Evolutionary conservation across 176 grass and related monocot species (phyloP).

Genomic region (Triticum monococcum): DNA sequence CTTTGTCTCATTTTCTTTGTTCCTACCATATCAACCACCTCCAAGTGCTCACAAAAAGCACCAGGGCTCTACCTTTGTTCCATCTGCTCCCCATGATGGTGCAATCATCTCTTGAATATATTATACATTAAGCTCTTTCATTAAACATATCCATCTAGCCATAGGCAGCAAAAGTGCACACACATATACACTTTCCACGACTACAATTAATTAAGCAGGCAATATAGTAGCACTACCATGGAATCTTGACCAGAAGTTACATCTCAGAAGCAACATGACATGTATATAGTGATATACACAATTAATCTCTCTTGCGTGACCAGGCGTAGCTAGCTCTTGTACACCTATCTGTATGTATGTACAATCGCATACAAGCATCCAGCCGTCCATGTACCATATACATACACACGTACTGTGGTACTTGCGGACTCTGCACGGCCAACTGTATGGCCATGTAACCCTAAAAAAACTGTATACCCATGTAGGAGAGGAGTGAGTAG

Average conservation of each 20-base stretch:
- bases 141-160: constrained; percentile 33
- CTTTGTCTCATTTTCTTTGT: constrained; percentile 59
- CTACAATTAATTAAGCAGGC: constrained; percentile 19
- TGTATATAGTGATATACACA: neutral
- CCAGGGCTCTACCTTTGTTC: constrained; percentile 77
- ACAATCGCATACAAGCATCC: neutral
- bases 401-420: neutral
- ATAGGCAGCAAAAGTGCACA: constrained; percentile 40
- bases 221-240: constrained; percentile 13
- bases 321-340: neutral
- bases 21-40: constrained; percentile 59
- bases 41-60: constrained; percentile 88
- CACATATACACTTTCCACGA: constrained; percentile 27
- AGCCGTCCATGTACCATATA: neutral
- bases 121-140: constrained; percentile 26
- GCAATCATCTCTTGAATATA: constrained; percentile 57
- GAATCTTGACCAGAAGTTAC: constrained; percentile 38
- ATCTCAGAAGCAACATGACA: constrained; percentile 23
- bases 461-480: neutral
- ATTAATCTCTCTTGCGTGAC: neutral
- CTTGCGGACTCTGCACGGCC: neutral
- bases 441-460: no score
- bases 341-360: neutral
- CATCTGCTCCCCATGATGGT: constrained; percentile 71
- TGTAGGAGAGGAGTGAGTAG: neutral